Base-by-base conservation (phyloP, 1,284 basidiomycete species). In the Salmacisia buchloeana region DNA sequence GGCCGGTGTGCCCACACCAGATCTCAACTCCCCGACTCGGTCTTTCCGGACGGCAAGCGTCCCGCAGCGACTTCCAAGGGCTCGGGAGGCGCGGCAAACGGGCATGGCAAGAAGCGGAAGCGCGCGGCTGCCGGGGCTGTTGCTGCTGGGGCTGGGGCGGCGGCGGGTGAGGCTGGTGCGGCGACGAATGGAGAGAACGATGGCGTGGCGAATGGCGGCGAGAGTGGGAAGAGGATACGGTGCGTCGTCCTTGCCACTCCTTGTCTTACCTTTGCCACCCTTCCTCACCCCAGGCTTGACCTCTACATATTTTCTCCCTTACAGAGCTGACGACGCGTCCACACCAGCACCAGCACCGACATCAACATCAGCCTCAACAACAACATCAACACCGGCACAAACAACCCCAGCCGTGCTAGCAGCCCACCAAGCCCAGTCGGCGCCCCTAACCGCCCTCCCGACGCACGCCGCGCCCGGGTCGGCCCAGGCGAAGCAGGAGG, bases 11-110 rank as follows among this genome's bases (percentile, higher is more conserved):
- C 9, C 29, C 23, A 5, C 10, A 46, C 18, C 36, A 49, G 59
- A 43, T 54, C 49, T 12, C 49, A 54, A 54, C 29, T 54, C 3
- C 49, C 49, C 27, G 49, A 54, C 29, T 54, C 49, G 10, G 49
- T 54, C 27, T 54, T 54, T 31, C 49, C 49, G 12, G 49, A 54
- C 21, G 49, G 49, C 27, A 54, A 54, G 29, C 49, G 49, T 18
- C 49, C 49, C 2, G 27, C 29, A 1, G 27, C 49, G 18, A 15
- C 41, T 9, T 7, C 13, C 49, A 54, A 54, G 31, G 34, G 34
- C n/a, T n/a, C n/a, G n/a, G n/a, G n/a, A n/a, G n/a, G n/a, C 15
- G 49, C 15, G 39, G 39, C 39, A 21, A 43, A 43, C 3, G 39
- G 39, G 18, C 18, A 15, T 33, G 27, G 13, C 27, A 54, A 29